Conservation (phyloP, 2,329 filamentous ascomycete species). For the Trichoderma asperellum region DNA sequence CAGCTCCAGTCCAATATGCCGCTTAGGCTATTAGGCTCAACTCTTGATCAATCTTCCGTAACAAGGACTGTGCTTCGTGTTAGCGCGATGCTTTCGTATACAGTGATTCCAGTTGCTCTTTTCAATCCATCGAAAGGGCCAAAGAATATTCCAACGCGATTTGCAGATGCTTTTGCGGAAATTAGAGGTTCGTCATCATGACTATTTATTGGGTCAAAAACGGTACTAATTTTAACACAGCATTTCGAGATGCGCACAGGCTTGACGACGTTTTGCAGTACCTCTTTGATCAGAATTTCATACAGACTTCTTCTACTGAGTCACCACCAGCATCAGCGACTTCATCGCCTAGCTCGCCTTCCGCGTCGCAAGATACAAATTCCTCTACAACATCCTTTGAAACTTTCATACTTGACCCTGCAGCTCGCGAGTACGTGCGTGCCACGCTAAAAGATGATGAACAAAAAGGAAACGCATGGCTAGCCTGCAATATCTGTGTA, state of each 20-base stretch:
- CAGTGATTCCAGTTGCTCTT: constrained; percentile 34
- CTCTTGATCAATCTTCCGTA: constrained; percentile 35
- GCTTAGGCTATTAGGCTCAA: constrained; percentile 31
- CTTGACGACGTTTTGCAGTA: constrained; percentile 35
- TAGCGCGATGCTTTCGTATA: constrained; percentile 36
- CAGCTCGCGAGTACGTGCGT: constrained; percentile 34
- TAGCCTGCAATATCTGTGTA: constrained; percentile 36
- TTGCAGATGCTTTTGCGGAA: constrained; percentile 29
- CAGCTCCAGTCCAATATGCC: constrained; percentile 27
- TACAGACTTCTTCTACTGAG: constrained; percentile 33
- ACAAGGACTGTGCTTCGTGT: constrained; percentile 34
- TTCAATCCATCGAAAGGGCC: constrained; percentile 28
- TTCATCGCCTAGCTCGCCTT: constrained; percentile 30
- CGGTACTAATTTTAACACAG: constrained; percentile 19
- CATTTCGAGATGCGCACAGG: constrained; percentile 31
- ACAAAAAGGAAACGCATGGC: constrained; percentile 33
- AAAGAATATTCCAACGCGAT: constrained; percentile 29
- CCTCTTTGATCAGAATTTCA: constrained; percentile 36
- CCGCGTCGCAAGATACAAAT: constrained; percentile 30
- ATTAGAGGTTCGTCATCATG: constrained; percentile 28
- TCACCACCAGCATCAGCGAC: constrained; percentile 30
- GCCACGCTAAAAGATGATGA: constrained; percentile 32
- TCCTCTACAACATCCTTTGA: constrained; percentile 31
- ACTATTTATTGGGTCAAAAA: background rate
- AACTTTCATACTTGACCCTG: constrained; percentile 34